Evolutionary conservation across 2,329 filamentous ascomycete species (phyloP), one percentile per base, ranked within the genome.

Genomic region (Penicillium sp.): DNA sequence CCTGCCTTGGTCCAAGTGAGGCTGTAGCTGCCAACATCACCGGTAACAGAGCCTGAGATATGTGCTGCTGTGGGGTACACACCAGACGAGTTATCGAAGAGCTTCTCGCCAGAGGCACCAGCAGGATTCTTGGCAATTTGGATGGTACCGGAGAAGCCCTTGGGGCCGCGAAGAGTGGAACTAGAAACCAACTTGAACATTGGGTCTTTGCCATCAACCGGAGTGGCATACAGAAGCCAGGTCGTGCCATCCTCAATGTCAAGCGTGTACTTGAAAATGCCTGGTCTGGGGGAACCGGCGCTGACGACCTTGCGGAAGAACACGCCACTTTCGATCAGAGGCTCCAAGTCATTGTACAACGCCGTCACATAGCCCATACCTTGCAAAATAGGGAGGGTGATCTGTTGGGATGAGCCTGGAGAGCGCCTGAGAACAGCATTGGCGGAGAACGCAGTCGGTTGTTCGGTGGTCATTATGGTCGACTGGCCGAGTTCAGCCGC

Each of bases 331-430:
- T 91, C 83, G 36, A 97, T 77, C 3, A 84, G 64, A 0, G 92
- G 92, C 7, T 82, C 84, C 0, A 82, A 77, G 27, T 83, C 82
- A 46, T 77, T 77, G 69, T 91, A 97, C 14, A 87, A 69, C 0
- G 78, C 91, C 4, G 91, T 96, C 14, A 95, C 76, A 60, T 90
- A 95, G 0, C 82, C 86, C 83, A 95, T 93, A 10, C 93, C 93
- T 64, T 97, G 92, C 0, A 95, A 83, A 7, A 96, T 65, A 0
- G 91, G 90, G 56, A 95, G 89, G 0, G 81, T 85, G 16, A 97
- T 78, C 1, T 79, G 75, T 0, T 86, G 80, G 1, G 75, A 67
- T 7, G 78, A 76, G 2, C 74, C 74, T n/a, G 68, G 64, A 18
- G 76, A 72, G 2, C 78, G 76, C 42, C 74, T 78, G 28, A 97